Conservation (phyloP, 1,284 basidiomycete species). For the Boletus semigastroideus region DNA sequence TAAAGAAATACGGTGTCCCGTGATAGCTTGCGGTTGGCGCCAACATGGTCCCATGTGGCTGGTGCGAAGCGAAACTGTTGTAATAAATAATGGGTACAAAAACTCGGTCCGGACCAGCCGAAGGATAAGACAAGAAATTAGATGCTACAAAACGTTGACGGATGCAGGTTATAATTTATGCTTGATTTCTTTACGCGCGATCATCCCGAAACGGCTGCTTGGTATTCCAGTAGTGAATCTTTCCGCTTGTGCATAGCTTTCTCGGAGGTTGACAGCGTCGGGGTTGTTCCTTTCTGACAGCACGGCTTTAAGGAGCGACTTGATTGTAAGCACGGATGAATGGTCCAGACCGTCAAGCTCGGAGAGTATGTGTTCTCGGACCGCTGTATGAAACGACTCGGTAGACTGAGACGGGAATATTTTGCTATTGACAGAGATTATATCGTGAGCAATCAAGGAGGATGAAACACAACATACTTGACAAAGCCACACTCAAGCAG, state of each 20-base stretch:
- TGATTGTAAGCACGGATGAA: conserved; percentile 51
- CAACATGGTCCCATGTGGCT: neutral
- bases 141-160: no score
- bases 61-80: neutral
- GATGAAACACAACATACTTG: conserved; percentile 45
- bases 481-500: conserved; percentile 61
- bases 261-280: conserved; percentile 64
- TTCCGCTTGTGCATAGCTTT: conserved; percentile 68
- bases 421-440: conserved; percentile 40
- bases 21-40: neutral
- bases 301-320: conserved; percentile 54
- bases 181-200: conserved; percentile 62
- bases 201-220: conserved; percentile 48
- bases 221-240: conserved; percentile 62
- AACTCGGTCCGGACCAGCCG: neutral
- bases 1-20: neutral
- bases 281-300: conserved; percentile 63
- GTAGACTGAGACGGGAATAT: conserved; percentile 55
- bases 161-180: conserved; percentile 51
- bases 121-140: neutral
- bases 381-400: conserved; percentile 52
- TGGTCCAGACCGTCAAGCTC: conserved; percentile 59
- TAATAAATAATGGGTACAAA: neutral
- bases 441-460: neutral
- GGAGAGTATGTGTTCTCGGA: conserved; percentile 46